A percentile compares a stretch with the other conserved stretches of the same genome.
Evolutionary conservation across 345 rosid species (phyloP).

Genomic region (Salix brachista): DNA sequence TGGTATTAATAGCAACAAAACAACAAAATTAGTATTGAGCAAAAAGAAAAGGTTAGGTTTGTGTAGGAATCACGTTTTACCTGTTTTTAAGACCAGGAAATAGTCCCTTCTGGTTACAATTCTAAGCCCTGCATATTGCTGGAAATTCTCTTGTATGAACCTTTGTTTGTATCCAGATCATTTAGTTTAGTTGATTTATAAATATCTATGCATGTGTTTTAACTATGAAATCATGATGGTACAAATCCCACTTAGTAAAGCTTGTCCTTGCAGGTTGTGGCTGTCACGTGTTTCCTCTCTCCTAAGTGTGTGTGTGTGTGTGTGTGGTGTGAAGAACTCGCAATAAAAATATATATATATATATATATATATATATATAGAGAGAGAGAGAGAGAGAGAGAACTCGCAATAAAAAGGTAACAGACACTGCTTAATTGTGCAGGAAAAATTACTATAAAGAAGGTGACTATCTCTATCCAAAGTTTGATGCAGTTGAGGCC

Average conservation of each 20-base stretch:
- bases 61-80: background rate
- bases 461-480: conserved; percentile 74
- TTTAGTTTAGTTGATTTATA: background rate
- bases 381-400: background rate
- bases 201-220: background rate
- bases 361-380: too few species aligned
- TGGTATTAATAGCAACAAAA: background rate
- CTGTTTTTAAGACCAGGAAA: background rate
- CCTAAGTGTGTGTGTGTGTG: background rate
- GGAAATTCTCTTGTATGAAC: background rate
- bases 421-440: conserved; percentile 25
- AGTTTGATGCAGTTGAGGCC: conserved; percentile 81
- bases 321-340: background rate
- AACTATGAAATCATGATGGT: background rate
- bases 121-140: background rate
- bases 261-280: background rate
- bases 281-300: background rate
- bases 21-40: background rate
- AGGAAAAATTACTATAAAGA: conserved; percentile 92
- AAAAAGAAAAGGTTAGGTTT: background rate
- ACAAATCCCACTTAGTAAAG: background rate
- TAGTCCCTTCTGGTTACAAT: background rate
- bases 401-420: conserved; percentile 8
- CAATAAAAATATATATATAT: background rate
- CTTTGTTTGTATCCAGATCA: background rate